These are phyloP conservation scores for Chrysanthemum makinoi DNA, from an alignment of 129 eudicot species.

Conservation along the genomic window DNA sequence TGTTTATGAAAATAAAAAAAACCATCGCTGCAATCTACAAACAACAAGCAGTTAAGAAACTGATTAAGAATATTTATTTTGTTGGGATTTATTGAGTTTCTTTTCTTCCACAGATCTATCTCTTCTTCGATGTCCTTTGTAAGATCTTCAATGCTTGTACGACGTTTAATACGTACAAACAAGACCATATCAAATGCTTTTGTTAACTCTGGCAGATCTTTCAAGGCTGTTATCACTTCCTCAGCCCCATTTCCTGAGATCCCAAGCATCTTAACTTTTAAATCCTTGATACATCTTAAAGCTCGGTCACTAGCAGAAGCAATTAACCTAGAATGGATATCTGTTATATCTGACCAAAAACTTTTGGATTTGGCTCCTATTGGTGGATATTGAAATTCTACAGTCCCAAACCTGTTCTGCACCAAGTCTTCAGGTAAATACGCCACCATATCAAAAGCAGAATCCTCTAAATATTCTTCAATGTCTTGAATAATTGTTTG, in stretches of 20 bases:
- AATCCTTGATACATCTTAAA: conserved; percentile 16
- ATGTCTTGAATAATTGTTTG: neutral
- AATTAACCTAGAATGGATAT: conserved; percentile 3
- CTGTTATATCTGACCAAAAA: conserved; percentile 17
- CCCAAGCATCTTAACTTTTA: conserved; percentile 10
- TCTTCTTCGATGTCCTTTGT: neutral
- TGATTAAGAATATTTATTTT: neutral
- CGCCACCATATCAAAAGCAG: conserved; percentile 12
- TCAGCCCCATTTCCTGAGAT: neutral
- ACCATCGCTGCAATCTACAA: neutral
- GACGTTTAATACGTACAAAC: conserved; percentile 3
- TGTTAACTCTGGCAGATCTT: conserved; percentile 9
- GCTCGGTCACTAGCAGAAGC: neutral
- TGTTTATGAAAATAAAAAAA: neutral
- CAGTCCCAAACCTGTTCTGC: neutral
- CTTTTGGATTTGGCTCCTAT: neutral
- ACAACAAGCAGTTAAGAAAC: conserved; percentile 5
- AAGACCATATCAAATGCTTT: conserved; percentile 9
- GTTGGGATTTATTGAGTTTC: neutral
- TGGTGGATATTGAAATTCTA: neutral
- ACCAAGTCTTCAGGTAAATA: conserved; percentile 9
- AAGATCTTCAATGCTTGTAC: neutral
- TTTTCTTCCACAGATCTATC: neutral
- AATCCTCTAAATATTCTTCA: conserved; percentile 11
- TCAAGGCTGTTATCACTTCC: neutral